These are phyloP conservation scores for Epichloe sibirici DNA, from an alignment of 2,329 filamentous ascomycete genomes.

Conservation along the genomic window DNA sequence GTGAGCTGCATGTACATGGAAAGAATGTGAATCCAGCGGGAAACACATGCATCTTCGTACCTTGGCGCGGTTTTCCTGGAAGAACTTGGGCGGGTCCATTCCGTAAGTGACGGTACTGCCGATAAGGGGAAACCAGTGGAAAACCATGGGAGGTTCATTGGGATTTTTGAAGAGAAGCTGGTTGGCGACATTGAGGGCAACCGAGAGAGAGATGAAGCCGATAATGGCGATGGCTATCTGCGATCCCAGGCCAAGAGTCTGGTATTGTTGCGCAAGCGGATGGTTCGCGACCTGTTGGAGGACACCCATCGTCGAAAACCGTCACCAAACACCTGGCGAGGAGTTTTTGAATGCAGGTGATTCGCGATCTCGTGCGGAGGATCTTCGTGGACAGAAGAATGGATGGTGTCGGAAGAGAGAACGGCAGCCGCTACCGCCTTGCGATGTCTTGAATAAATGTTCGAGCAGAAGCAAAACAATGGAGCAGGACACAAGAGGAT, in stretches of 20 bases:
- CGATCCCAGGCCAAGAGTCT: slow-evolving; percentile 31
- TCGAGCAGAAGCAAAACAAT: no score
- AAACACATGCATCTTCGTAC: slow-evolving; percentile 31
- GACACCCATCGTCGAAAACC: slow-evolving; percentile 36
- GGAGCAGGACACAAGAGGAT: not conserved
- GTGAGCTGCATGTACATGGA: not conserved
- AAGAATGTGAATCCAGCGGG: not conserved
- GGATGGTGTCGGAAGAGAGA: not conserved
- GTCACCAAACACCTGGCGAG: not conserved
- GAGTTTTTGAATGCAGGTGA: not conserved
- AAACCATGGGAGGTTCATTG: slow-evolving; percentile 69
- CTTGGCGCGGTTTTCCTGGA: slow-evolving; percentile 63
- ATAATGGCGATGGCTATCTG: slow-evolving; percentile 35
- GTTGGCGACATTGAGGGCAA: slow-evolving; percentile 66
- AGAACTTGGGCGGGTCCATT: slow-evolving; percentile 87
- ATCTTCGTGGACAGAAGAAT: not conserved
- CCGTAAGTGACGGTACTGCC: slow-evolving; percentile 90
- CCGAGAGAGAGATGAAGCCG: slow-evolving; percentile 37
- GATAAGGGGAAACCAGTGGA: slow-evolving; percentile 71
- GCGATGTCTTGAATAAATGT: not conserved
- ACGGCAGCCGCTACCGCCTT: not conserved
- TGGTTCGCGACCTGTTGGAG: slow-evolving; percentile 37
- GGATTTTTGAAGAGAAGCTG: slow-evolving; percentile 75
- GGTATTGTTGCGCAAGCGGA: slow-evolving; percentile 38
- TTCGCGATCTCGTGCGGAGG: not conserved